Evolutionary conservation across 2,329 filamentous ascomycete species (phyloP).

Genomic region (Fusarium oxysporum): DNA sequence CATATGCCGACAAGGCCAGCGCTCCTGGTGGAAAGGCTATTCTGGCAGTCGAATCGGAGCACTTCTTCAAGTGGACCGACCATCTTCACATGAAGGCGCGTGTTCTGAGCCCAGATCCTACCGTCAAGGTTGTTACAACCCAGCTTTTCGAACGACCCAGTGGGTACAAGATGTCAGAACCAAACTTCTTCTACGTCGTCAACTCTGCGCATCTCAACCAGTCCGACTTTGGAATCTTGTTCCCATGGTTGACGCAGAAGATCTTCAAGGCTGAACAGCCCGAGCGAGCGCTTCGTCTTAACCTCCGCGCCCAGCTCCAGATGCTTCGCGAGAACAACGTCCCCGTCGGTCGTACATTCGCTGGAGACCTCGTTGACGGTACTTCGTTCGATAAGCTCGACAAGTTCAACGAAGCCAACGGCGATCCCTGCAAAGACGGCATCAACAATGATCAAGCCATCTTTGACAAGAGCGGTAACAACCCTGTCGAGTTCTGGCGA

Average conservation of each 20-base stretch:
- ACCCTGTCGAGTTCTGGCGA: constrained; percentile 60
- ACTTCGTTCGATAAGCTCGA: constrained; percentile 53
- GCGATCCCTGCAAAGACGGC: constrained; percentile 49
- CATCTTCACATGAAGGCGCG: constrained; percentile 78
- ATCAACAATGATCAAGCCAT: constrained; percentile 63
- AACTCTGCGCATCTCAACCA: constrained; percentile 84
- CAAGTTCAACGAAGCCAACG: constrained; percentile 28
- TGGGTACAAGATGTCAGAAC: constrained; percentile 59
- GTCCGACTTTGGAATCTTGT: constrained; percentile 85
- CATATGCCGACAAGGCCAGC: constrained; percentile 65
- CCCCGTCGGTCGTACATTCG: constrained; percentile 61
- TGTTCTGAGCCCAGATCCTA: constrained; percentile 69
- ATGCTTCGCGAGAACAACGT: constrained; percentile 64
- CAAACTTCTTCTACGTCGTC: constrained; percentile 80
- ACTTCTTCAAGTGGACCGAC: constrained; percentile 81
- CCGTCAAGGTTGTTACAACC: constrained; percentile 55
- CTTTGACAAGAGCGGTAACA: constrained; percentile 56
- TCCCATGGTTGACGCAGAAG: constrained; percentile 75
- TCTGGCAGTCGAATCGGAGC: constrained; percentile 78
- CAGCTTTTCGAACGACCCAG: constrained; percentile 56
- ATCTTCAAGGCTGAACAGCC: constrained; percentile 69
- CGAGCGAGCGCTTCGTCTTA: constrained; percentile 68
- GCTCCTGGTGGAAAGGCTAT: constrained; percentile 68
- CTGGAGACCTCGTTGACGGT: constrained; percentile 63
- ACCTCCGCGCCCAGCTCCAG: constrained; percentile 69